Conservation (phyloP, 164 flowering plant species). For the Warburgia ugandensis region DNA sequence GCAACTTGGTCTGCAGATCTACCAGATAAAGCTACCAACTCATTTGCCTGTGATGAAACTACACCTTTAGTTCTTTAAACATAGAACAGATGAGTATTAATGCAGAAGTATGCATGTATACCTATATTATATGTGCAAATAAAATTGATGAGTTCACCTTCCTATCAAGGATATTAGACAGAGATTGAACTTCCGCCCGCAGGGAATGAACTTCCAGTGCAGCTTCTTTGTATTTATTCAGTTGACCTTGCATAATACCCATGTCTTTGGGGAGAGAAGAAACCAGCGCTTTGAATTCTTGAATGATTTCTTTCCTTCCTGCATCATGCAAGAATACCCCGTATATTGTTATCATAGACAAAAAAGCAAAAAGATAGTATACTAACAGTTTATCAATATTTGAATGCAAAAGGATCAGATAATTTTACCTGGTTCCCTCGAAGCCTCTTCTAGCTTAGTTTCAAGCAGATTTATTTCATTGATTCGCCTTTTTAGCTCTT, state of each 20-base stretch:
- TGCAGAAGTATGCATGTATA: too few species aligned
- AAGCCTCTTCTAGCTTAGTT: slow-evolving; percentile 54
- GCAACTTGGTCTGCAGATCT: slow-evolving; percentile 52
- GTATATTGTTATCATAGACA: too few species aligned
- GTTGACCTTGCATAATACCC: slow-evolving; percentile 67
- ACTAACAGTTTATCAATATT: too few species aligned
- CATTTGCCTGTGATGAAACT: slow-evolving; percentile 56
- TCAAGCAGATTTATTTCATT: slow-evolving; percentile 51
- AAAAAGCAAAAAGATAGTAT: too few species aligned
- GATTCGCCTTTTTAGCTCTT: slow-evolving; percentile 43
- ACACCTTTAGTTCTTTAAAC: too few species aligned
- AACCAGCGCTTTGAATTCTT: slow-evolving; percentile 70
- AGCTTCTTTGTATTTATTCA: slow-evolving; percentile 66
- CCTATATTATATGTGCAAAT: too few species aligned
- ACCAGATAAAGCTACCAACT: slow-evolving; percentile 40
- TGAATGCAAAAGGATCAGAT: too few species aligned
- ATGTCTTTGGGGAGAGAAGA: slow-evolving; percentile 81
- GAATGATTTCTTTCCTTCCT: slow-evolving; percentile 87
- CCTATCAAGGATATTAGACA: slow-evolving; percentile 52
- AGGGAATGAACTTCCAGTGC: slow-evolving; percentile 69
- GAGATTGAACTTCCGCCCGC: slow-evolving; percentile 76
- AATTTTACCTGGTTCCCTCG: slow-evolving; percentile 82
- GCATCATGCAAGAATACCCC: slow-evolving; percentile 12
- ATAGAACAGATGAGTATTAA: neutral
- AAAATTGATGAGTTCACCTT: slow-evolving; percentile 45